phyloP scores from a whole-genome alignment of 129 eudicot genomes.

The Sambucus nigra region DNA sequence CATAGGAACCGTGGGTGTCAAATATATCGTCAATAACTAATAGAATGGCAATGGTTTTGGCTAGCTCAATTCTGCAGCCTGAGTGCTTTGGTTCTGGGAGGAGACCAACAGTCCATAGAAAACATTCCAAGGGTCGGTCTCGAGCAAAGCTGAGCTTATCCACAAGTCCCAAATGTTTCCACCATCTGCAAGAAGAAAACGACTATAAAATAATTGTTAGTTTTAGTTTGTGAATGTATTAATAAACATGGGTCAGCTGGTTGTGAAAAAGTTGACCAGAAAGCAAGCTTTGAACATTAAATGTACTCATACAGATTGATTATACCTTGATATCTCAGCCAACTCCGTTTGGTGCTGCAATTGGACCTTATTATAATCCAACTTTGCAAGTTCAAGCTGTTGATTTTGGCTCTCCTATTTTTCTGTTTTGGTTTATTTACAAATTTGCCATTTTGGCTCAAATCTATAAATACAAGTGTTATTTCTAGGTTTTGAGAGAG shows the following conservation, averaged over 20 bases:
- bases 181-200: conserved; percentile 33
- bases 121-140: conserved; percentile 46
- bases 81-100: conserved; percentile 35
- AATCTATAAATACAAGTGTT: no score
- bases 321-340: conserved; percentile 19
- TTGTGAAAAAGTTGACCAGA: background rate
- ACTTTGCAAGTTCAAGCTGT: conserved; percentile 23
- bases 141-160: conserved; percentile 32
- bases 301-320: background rate
- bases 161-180: conserved; percentile 33
- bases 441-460: no score
- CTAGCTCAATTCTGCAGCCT: conserved; percentile 23
- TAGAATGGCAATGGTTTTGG: conserved; percentile 37
- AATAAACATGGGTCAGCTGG: background rate
- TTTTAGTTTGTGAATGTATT: background rate
- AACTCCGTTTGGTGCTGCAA: conserved; percentile 25
- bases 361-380: conserved; percentile 34
- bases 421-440: no score
- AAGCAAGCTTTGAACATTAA: background rate
- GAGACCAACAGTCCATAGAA: conserved; percentile 42
- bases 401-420: no score
- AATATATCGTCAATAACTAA: conserved; percentile 47
- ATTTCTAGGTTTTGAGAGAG: no score
- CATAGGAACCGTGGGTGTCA: conserved; percentile 39
- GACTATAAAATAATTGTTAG: background rate